Base-by-base conservation (phyloP, 768 basidiomycete species). In the Terana coerulea region DNA sequence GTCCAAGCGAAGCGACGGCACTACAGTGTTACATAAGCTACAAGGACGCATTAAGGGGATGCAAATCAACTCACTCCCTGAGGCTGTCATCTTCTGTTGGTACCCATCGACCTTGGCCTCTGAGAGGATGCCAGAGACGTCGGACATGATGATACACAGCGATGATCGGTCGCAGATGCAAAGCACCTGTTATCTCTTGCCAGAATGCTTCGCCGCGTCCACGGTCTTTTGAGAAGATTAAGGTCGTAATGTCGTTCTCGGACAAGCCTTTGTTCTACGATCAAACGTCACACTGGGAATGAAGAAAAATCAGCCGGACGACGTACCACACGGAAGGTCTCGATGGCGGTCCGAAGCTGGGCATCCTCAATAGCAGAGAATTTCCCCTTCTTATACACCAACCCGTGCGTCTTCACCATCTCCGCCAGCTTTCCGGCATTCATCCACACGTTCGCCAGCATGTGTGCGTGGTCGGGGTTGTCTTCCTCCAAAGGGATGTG, bases 101-200 rank as follows among this genome's bases (percentile, higher is more conserved):
- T 35, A 70, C 72, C 91, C 91, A 93, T 53, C 75, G 74, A 0
- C 91, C 91, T 64, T 83, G 81, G 49, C 75, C 75, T 51, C 80
- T 80, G 50, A 84, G 62, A 4, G 88, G 90, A 65, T 93, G 86
- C 54, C 79, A 78, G 2, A 69, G 69, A 52, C 91, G 73, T 36
- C 86, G 78, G 48, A 91, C 78, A 63, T 90, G 82, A 59, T 93
- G 89, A 64, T 92, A 92, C 5, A 93, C 86, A 28, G 91, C 86
- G 24, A 84, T 82, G 53, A 93, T 83, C 3, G 90, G 89, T 14
- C 91, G 84, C 59, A 83, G 74, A 34, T 87, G 82, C 43, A 91
- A 73, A 21, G 86, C 80, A 47, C 75, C 62, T 44, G 91, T 88
- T 54, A 92, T 79, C 67, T 86, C 86, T 12, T 80, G 75, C 89